Evolutionary conservation across 2,329 filamentous ascomycete genomes (phyloP).

Genomic region (Hypoxylon sp.): DNA sequence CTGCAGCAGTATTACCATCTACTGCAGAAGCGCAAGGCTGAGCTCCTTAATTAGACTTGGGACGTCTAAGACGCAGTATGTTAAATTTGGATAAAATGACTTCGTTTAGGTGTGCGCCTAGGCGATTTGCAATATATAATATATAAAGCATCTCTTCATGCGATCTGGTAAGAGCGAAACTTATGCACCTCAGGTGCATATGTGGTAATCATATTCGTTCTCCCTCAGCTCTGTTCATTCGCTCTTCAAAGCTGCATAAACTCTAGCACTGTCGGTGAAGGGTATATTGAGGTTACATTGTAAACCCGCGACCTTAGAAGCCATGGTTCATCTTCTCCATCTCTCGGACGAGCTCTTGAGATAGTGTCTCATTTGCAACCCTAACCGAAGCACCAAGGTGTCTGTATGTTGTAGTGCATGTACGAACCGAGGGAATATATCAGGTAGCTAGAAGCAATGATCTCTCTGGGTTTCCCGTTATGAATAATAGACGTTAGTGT

Average conservation of each 20-base stretch:
- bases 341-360: neutral
- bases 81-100: neutral
- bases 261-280: neutral
- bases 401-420: neutral
- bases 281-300: neutral
- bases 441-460: neutral
- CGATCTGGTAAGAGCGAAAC: no score
- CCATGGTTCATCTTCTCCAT: neutral
- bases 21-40: constrained; percentile 56
- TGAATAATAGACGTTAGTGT: neutral
- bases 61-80: neutral
- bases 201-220: neutral
- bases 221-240: neutral
- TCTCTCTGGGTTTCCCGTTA: neutral
- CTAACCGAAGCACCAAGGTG: no score
- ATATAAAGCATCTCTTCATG: no score
- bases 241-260: neutral
- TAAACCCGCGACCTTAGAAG: neutral
- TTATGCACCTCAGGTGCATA: no score
- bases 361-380: neutral
- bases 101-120: neutral
- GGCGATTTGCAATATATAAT: neutral
- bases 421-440: neutral
- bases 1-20: constrained; percentile 57
- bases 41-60: constrained; percentile 37